A percentile compares a stretch with the other conserved stretches of the same genome.
These are phyloP conservation scores for Leccinum boreale DNA, from an alignment of 768 basidiomycete genomes.

Conservation along the genomic window DNA sequence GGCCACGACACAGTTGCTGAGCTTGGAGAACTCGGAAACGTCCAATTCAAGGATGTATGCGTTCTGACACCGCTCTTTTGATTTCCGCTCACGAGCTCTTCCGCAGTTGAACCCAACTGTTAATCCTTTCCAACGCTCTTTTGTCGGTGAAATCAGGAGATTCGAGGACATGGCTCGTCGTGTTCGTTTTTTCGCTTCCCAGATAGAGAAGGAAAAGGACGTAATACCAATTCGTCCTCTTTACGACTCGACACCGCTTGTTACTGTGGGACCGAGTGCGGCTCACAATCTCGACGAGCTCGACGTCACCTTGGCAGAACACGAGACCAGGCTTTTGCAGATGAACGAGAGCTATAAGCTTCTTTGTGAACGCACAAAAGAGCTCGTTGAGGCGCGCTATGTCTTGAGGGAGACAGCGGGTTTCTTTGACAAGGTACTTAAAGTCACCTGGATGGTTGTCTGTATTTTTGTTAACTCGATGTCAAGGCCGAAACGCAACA, in stretches of 20 bases:
- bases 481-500: constrained; percentile 74
- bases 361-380: constrained; percentile 78
- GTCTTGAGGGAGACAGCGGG: constrained; percentile 94
- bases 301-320: constrained; percentile 80
- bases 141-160: constrained; percentile 92
- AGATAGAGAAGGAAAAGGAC: constrained; percentile 85
- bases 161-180: constrained; percentile 96
- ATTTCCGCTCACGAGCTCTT: constrained; percentile 3
- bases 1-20: constrained; percentile 96
- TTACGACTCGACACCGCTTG: constrained; percentile 80
- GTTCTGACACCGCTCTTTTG: not conserved
- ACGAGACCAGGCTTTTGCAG: constrained; percentile 76
- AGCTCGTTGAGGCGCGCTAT: constrained; percentile 90
- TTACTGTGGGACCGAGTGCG: constrained; percentile 88
- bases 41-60: constrained; percentile 96
- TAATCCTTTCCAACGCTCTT: constrained; percentile 98
- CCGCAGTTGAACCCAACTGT: constrained; percentile 86
- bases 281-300: constrained; percentile 94
- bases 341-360: constrained; percentile 95
- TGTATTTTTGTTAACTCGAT: constrained; percentile 6
- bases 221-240: constrained; percentile 80
- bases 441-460: constrained; percentile 17
- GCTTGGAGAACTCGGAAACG: constrained; percentile 91
- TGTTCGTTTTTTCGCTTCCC: constrained; percentile 82
- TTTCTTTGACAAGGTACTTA: constrained; percentile 80